Conservation (phyloP, 495 filamentous ascomycete genomes). For the Venustampulla echinocandica region DNA sequence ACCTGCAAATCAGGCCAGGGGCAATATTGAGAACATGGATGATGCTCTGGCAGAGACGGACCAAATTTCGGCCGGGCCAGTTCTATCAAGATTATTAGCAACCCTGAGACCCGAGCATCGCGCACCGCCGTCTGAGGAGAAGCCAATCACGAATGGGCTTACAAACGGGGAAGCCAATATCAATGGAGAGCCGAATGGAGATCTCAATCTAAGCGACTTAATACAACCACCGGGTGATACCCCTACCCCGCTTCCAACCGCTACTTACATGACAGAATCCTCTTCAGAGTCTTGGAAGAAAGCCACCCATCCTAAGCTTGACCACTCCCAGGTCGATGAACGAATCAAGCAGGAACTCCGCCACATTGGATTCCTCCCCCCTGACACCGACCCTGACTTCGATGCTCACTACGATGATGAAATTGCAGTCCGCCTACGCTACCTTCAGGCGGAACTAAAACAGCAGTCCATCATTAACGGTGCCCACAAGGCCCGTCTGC, state of each 20-base stretch:
- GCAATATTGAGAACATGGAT: constrained; percentile 73
- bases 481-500: constrained; percentile 75
- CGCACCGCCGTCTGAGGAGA: constrained; percentile 47
- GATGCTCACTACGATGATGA: constrained; percentile 91
- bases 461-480: constrained; percentile 78
- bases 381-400: constrained; percentile 63
- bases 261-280: constrained; percentile 69
- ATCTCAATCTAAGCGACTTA: constrained; percentile 30
- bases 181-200: constrained; percentile 44
- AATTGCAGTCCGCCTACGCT: constrained; percentile 77
- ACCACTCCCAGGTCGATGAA: constrained; percentile 79
- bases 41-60: constrained; percentile 81
- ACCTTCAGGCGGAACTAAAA: constrained; percentile 72
- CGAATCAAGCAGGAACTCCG: constrained; percentile 84
- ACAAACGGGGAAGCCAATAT: constrained; percentile 43
- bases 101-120: constrained; percentile 77
- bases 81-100: constrained; percentile 74
- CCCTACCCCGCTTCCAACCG: constrained; percentile 46
- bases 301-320: constrained; percentile 54
- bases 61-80: constrained; percentile 79
- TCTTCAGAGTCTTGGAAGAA: constrained; percentile 49
- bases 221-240: constrained; percentile 32
- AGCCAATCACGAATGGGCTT: constrained; percentile 44
- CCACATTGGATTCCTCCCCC: constrained; percentile 81
- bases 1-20: constrained; percentile 72